Evolutionary conservation across 345 rosid genomes (phyloP).

Genomic region (Rhodamnia rubescens): DNA sequence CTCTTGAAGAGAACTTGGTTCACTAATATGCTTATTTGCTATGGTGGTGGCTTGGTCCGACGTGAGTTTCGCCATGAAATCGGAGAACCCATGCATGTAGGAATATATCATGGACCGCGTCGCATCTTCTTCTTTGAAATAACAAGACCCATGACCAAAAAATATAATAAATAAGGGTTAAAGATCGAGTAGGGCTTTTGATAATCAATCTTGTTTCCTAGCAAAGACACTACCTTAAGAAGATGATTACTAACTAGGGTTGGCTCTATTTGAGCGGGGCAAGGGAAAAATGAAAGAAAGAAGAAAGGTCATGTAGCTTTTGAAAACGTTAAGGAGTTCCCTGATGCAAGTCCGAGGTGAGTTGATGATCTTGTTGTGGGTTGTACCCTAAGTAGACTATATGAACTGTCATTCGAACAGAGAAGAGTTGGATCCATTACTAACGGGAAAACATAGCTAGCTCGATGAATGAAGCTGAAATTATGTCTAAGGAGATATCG

Average conservation of each 20-base stretch:
- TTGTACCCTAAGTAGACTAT: slow-evolving; percentile 50
- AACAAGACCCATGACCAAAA: background rate
- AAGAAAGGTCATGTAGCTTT: slow-evolving; percentile 18
- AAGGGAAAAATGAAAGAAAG: background rate
- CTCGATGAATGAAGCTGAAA: background rate
- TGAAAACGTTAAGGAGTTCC: slow-evolving; percentile 43
- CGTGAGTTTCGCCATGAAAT: slow-evolving; percentile 43
- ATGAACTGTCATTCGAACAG: slow-evolving; percentile 30
- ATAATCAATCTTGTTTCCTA: background rate
- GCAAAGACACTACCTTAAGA: background rate
- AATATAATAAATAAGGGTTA: background rate
- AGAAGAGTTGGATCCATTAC: background rate
- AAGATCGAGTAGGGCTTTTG: background rate
- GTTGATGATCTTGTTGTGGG: slow-evolving; percentile 15
- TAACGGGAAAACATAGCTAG: background rate
- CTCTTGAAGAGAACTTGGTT: background rate
- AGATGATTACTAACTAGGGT: background rate
- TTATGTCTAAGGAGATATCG: background rate
- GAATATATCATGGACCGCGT: slow-evolving; percentile 36
- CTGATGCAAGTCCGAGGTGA: slow-evolving; percentile 33
- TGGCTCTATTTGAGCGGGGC: background rate
- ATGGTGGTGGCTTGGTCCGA: slow-evolving; percentile 40
- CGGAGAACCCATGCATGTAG: slow-evolving; percentile 60
- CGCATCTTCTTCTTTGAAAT: slow-evolving; percentile 47
- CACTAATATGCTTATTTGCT: slow-evolving; percentile 19